Evolutionary conservation across 192 early-diverging fungal species (phyloP), one percentile per base, ranked within the genome.

Genomic region (Podochytrium sp.): DNA sequence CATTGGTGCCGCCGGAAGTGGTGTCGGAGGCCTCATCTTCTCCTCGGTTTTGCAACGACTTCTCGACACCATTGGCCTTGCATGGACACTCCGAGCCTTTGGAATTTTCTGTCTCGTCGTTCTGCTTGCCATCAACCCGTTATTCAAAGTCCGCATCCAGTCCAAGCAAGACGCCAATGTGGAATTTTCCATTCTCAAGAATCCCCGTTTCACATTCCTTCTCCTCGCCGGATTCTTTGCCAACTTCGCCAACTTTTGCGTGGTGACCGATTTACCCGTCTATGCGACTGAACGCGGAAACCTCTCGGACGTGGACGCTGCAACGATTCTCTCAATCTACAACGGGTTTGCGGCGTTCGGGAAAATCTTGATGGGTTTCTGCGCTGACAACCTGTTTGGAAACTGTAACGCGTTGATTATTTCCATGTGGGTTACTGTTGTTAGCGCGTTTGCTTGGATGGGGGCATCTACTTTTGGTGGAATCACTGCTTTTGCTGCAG

Each of bases 11-110:
- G 52, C 91, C 16, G 94, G 92, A 0, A 81, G 87, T 32, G 92
- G 92, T 42, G 42, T 92, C 20, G 94, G 94, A 58, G 92, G 92
- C 2, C 73, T 94, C 43, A 83, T 78, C 52, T 80, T 94, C 25
- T 80, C 89, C 1, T 85, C 85, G 25, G 79, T 89, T 5, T 83
- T 80, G 0, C 88, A 89, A 57, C 74, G 74, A 3, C 78, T 92
- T 53, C 84, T 96, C 7, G 81, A 85, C 32, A 51, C 42, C 1
- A 16, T 91, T 32, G 94, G 91, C 1, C 71, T 78, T 16, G 53
- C 70, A 29, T 92, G 91, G 90, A 82, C 90, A 1, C 80, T 96
- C 29, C 87, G 92, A 23, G 72, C 90, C 35, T 74, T 90, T 10
- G 79, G 78, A 0, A 83, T 86, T 65, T 81, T 57, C 10, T 87